A percentile compares a stretch with the other conserved stretches of the same genome.
Conservation (phyloP, 257 asterid species). For the Solanum virginianum region DNA sequence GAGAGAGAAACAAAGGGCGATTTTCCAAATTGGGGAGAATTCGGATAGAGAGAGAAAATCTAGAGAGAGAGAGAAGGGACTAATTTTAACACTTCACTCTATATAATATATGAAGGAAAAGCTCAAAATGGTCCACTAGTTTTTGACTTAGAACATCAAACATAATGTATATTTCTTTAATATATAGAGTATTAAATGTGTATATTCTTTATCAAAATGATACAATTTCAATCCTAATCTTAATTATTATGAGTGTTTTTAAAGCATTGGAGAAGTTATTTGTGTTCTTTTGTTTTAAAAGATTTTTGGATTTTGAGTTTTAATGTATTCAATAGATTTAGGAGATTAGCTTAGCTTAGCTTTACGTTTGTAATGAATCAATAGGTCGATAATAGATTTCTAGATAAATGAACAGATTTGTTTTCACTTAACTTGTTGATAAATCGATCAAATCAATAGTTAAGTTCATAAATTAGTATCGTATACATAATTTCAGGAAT, state of each 20-base stretch:
- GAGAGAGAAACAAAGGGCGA: slow-evolving; percentile 5
- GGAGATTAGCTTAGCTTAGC: neutral
- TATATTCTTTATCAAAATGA: neutral
- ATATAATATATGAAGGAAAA: neutral
- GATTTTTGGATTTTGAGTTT: neutral
- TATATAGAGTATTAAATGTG: neutral
- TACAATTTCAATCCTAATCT: neutral
- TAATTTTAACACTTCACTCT: neutral
- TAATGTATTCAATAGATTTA: neutral
- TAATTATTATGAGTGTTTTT: neutral
- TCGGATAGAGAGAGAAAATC: slow-evolving; percentile 27
- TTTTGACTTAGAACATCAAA: neutral
- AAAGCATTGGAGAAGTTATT: neutral
- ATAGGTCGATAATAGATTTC: neutral
- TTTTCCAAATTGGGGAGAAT: slow-evolving; percentile 14
- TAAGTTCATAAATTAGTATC: neutral
- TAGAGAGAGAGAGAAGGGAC: slow-evolving; percentile 11
- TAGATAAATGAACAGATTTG: neutral
- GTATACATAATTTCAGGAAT: neutral
- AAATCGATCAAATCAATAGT: neutral
- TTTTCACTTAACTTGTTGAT: neutral
- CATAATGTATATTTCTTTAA: neutral
- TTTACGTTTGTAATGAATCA: neutral
- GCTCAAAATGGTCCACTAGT: neutral
- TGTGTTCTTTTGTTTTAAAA: neutral